Evolutionary conservation across 1,139 yeast species (phyloP).

Genomic region (Suhomyces yuchorum): DNA sequence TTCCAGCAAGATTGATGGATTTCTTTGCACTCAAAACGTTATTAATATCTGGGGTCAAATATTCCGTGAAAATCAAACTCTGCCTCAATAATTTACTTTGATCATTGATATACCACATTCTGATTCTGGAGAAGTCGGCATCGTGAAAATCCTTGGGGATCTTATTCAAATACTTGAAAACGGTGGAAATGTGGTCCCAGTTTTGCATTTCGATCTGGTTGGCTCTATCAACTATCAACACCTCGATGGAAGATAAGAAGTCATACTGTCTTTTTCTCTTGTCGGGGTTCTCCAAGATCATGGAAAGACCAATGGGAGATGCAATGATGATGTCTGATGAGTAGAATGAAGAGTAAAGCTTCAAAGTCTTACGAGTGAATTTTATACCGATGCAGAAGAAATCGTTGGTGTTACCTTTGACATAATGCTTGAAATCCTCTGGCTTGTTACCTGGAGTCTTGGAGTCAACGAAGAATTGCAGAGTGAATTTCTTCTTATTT

Average conservation of each 20-base stretch:
- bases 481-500: constrained; percentile 71
- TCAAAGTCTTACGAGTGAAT: constrained; percentile 83
- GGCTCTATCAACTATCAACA: constrained; percentile 77
- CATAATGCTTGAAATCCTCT: constrained; percentile 74
- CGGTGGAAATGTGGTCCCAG: constrained; percentile 79
- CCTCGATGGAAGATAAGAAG: constrained; percentile 85
- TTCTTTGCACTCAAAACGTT: constrained; percentile 58
- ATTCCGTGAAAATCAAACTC: constrained; percentile 72
- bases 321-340: constrained; percentile 86
- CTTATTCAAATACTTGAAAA: constrained; percentile 70
- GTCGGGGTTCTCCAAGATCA: constrained; percentile 71
- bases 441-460: constrained; percentile 65
- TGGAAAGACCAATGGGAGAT: constrained; percentile 86
- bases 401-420: constrained; percentile 90
- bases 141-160: constrained; percentile 79
- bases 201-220: constrained; percentile 91
- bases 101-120: constrained; percentile 92
- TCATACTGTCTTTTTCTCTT: constrained; percentile 62
- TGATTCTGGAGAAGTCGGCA: constrained; percentile 87
- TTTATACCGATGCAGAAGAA: constrained; percentile 87
- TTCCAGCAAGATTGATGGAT: constrained; percentile 68
- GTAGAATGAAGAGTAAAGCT: constrained; percentile 81
- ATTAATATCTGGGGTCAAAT: constrained; percentile 78
- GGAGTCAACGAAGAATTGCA: constrained; percentile 66
- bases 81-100: constrained; percentile 77